Base-by-base conservation (phyloP, 1,139 yeast species). In the Fermentozyma sake region DNA sequence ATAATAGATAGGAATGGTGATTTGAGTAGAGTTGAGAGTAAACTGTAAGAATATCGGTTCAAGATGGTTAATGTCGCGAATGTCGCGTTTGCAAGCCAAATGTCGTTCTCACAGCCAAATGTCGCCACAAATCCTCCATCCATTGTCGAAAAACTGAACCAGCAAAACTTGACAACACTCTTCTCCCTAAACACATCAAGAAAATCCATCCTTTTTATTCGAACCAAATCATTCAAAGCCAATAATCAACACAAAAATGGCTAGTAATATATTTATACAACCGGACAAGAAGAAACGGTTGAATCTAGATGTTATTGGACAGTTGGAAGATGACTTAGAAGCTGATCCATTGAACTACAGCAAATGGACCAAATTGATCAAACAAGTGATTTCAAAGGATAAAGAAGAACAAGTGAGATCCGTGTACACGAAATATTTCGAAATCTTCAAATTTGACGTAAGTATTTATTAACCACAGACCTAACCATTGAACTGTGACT, bases 331-430 rank as follows among this genome's bases (percentile, higher is more conserved):
- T 35, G 69, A 65, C 15, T 52, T 82, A 23, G 72, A 69, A 32
- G 61, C 53, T n/a, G 62, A 78, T 34, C 79, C 79, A 4, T 58
- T 70, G 16, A 76, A 83, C 48, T 67, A 77, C 31, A 44, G 53
- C 7, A 61, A 72, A 27, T 80, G 91, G 83, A 52, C 63, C 28
- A 67, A 66, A 39, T 61, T 80, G 32, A 69, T 83, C 28, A 65
- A 68, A 16, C 72, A 67, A 36, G 72, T 71, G 7, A 65, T 74
- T 26, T 53, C 61, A 14, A 74, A 76, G 39, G 87, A 81, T 37
- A 72, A 76, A 35, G 75, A 72, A 33, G 84, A 76, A 20, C 78
- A 77, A 33, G 76, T 79, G 8, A 58, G 85, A 24, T 57, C 62
- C 5, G 66, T 71, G 0, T 87, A 72, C 51, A 79, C 79, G 31